A percentile compares a stretch with the other conserved stretches of the same genome.
Conservation (phyloP, 345 rosid species). For the Populus deltoides region DNA sequence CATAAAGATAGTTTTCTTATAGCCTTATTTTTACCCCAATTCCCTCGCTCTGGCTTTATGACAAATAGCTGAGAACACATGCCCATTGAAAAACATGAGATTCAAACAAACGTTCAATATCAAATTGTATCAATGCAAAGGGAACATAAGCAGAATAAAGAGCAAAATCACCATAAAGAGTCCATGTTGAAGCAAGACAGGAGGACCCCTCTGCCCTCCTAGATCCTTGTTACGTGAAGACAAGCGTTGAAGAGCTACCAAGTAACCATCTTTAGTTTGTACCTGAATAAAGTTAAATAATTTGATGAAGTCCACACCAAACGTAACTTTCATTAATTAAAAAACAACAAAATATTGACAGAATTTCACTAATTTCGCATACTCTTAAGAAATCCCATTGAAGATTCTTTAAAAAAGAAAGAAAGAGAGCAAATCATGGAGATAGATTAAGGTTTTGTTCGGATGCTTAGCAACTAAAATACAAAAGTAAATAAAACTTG, state of each 20-base stretch:
- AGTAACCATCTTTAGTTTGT: conserved; percentile 77
- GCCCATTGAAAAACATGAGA: background rate
- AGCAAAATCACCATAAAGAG: conserved; percentile 67
- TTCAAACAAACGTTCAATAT: background rate
- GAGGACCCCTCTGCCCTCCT: conserved; percentile 39
- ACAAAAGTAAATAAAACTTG: no score
- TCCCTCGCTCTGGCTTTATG: no score
- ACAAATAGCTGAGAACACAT: no score
- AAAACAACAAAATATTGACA: no score
- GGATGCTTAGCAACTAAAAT: no score
- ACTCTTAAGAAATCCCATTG: no score
- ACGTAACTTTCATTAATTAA: background rate
- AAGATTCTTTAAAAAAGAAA: no score
- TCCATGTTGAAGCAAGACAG: conserved; percentile 88
- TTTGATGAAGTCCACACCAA: background rate
- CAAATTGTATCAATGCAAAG: background rate
- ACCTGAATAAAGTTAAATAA: conserved; percentile 34
- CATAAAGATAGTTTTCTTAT: no score
- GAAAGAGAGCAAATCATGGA: no score
- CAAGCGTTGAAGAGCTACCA: conserved; percentile 76
- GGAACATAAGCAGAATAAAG: background rate
- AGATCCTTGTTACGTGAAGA: conserved; percentile 40
- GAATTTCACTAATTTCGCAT: no score
- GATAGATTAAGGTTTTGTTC: no score
- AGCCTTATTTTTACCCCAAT: no score